A percentile compares a stretch with the other conserved stretches of the same genome.
phyloP scores from a whole-genome alignment of 768 basidiomycete species.

The Leccinellum luteum region DNA sequence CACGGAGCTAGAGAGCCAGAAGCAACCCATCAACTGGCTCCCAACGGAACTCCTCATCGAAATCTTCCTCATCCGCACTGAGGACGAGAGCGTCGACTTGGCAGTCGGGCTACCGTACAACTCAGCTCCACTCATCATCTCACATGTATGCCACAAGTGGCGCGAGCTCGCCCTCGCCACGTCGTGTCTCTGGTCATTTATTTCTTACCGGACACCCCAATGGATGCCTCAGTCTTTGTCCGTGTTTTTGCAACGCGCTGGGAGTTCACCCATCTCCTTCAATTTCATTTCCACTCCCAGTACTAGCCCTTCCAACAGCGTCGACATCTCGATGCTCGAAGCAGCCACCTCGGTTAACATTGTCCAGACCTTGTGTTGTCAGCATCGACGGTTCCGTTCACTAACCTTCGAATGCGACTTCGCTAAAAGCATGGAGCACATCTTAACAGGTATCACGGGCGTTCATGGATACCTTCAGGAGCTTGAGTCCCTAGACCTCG shows the following conservation, averaged over 20 bases:
- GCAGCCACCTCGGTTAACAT: constrained; percentile 22
- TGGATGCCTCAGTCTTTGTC: constrained; percentile 25
- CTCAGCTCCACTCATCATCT: constrained; percentile 39
- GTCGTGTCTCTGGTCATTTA: constrained; percentile 44
- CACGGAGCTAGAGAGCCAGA: constrained; percentile 38
- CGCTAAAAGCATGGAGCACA: constrained; percentile 27
- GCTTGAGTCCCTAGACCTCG: constrained; percentile 31
- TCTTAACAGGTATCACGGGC: constrained; percentile 22
- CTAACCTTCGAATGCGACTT: constrained; percentile 34
- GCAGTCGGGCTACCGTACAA: constrained; percentile 26
- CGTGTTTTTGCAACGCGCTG: constrained; percentile 38
- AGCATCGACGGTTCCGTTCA: constrained; percentile 31
- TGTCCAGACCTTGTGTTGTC: constrained; percentile 20
- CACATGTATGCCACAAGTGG: constrained; percentile 52
- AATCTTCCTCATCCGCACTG: constrained; percentile 37
- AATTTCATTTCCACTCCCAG: constrained; percentile 28
- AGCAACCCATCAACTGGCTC: constrained; percentile 49
- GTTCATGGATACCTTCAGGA: constrained; percentile 16
- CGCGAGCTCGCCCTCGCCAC: constrained; percentile 42
- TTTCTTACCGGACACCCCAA: constrained; percentile 28
- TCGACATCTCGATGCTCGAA: constrained; percentile 18
- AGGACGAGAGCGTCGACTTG: constrained; percentile 26
- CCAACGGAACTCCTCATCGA: constrained; percentile 47
- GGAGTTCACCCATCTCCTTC: constrained; percentile 34
- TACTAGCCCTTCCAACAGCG: constrained; percentile 3